Base-by-base conservation (phyloP, 2,329 filamentous ascomycete genomes). In the Pyrenochaeta sp. region DNA sequence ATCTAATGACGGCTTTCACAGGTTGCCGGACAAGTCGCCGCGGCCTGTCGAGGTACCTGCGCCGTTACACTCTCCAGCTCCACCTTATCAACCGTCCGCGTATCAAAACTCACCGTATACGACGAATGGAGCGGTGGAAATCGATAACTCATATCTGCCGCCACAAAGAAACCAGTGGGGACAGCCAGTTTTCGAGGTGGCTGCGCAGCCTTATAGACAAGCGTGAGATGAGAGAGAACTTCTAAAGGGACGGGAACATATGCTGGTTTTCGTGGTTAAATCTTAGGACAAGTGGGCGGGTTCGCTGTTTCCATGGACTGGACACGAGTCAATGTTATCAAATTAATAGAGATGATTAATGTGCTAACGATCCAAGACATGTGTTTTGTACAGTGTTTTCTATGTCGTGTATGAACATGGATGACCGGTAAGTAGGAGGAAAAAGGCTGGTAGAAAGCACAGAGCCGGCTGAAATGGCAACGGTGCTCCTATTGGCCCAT, bases 1-100 rank as follows among this genome's bases (percentile, higher is more conserved):
- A 50, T 52, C 56, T n/a, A 55, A 52, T 37, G 54, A 58, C 27
- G 60, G 62, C 19, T 66, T 66, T 39, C 53, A 62, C 34, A 59
- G 58, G 22, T 27, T 64, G 5, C 58, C 53, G 8, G 61, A 66
- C 30, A 64, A 64, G 56, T 55, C 40, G 6, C 61, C 61, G 12
- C 49, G 58, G 37, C 61, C 63, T 8, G 61, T 66, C 7, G 63
- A 64, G 19, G 54, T 60, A 7, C 61, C 63, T 19, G 56, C 58
- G 22, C 56, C 58, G n/a, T 39, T 62, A 19, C 50, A 54, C 36
- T 39, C 53, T 22, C 57, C 60, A 7, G 51, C 56, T 19, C 60
- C 60, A 28, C 36, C 37, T 2, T 50, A 50, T 22, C 48, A 50
- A 36, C 62, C 59, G 6, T 55, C 60, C 8, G 48, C 48, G 12